Conservation (phyloP, 805 yeast genomes). For the Metschnikowia noctiluminum region DNA sequence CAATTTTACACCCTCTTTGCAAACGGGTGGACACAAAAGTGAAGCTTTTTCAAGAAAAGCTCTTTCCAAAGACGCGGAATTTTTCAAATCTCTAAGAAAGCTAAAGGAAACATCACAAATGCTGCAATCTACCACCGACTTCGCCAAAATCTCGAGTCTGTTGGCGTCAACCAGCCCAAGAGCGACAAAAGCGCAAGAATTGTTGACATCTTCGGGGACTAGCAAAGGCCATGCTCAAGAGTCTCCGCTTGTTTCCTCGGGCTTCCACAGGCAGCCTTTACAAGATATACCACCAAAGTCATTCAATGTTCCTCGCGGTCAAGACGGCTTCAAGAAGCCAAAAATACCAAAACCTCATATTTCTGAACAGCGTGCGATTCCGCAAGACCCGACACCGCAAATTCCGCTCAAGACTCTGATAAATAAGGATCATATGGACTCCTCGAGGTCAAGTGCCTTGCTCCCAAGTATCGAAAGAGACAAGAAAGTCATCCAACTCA, state of each 20-base stretch:
- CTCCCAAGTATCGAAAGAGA: constrained; percentile 19
- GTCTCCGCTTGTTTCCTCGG: background rate
- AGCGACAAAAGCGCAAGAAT: background rate
- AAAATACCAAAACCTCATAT: constrained; percentile 19
- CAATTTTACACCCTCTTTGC: background rate
- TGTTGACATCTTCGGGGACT: no score
- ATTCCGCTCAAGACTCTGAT: background rate
- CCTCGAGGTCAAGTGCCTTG: background rate
- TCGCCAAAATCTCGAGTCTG: background rate
- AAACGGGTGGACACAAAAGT: background rate
- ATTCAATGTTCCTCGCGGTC: constrained; percentile 11
- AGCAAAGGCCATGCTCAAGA: background rate
- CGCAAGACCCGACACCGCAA: constrained; percentile 4
- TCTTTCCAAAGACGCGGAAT: constrained; percentile 15
- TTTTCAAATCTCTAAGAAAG: constrained; percentile 17
- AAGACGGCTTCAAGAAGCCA: constrained; percentile 35
- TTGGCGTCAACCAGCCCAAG: background rate
- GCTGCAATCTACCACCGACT: background rate
- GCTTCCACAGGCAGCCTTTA: constrained; percentile 11
- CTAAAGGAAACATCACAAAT: constrained; percentile 12
- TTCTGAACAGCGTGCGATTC: background rate
- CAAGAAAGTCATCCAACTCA: constrained; percentile 36
- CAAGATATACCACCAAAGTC: constrained; percentile 6
- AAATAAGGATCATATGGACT: background rate
- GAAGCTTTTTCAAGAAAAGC: background rate